Conservation (phyloP, 2,329 filamentous ascomycete genomes). For the Microdochium paspali region DNA sequence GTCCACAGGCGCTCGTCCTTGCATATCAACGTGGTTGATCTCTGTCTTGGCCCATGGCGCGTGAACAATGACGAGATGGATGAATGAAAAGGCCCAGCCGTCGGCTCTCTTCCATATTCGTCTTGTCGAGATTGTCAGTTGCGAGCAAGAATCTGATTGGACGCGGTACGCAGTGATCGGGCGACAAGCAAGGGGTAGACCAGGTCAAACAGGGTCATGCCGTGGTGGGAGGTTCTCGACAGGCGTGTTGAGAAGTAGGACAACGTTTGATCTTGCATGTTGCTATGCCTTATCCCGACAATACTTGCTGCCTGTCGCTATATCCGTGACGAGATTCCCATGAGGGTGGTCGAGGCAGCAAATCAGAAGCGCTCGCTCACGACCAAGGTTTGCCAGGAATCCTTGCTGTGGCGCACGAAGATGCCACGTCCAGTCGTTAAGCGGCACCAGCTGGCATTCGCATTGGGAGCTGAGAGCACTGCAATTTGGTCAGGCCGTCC, state of each 20-base stretch:
- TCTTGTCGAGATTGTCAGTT: not conserved
- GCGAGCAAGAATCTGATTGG: not conserved
- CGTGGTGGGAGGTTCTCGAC: not conserved
- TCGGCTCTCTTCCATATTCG: not conserved
- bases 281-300: not conserved
- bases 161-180: not conserved
- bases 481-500: not conserved
- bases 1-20: not conserved
- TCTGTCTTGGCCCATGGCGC: too few species aligned
- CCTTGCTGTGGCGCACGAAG: not conserved
- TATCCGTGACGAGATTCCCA: not conserved
- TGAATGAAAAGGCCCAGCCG: too few species aligned
- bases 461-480: not conserved
- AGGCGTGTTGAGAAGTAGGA: not conserved
- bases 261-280: slow-evolving; percentile 1
- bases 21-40: too few species aligned
- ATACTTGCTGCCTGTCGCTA: not conserved
- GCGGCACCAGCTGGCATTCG: not conserved
- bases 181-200: not conserved
- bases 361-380: not conserved
- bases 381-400: not conserved
- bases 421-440: not conserved
- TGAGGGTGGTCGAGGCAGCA: not conserved
- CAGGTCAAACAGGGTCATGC: not conserved
- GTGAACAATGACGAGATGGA: too few species aligned